Evolutionary conservation across 2,329 filamentous ascomycete genomes (phyloP), one percentile per base, ranked within the genome.

Genomic region (Clonostachys rosea): DNA sequence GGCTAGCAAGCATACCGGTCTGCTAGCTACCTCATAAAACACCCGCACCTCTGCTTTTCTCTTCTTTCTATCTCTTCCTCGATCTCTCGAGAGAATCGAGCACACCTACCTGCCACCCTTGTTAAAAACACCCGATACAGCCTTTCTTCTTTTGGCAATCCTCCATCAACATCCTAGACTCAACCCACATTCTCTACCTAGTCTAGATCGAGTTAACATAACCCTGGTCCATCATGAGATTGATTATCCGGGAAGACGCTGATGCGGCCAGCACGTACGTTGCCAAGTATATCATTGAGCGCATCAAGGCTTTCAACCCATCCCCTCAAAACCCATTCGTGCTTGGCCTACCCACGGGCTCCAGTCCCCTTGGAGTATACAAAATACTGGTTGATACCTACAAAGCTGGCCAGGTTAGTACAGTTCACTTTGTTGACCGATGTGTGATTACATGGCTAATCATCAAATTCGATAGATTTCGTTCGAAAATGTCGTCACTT

Each of bases 401-500:
- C 73, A 87, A 87, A 68, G 76, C 79, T 54, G 84, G 84, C 59
- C 69, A 76, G 59, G 74, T 77, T 63, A 50, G 68, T 52, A 12
- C 14, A 13, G n/a, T 18, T 18, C 11, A 44, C 18, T 67, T 49
- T 59, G 12, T 45, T 14, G 9, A 16, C 41, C 16, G 12, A 11
- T 20, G 14, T 33, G 9, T 42, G n/a, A 11, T 33, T 7, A 16
- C 14, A 10, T 24, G 9, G 24, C 24, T 30, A 30, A 30, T 30
- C 24, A 30, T 30, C 9, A 30, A 30, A 30, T 30, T 10, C 4
- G 9, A 18, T 63, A 89, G 61, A 84, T 95, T 59, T 92, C 89
- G 2, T 95, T 95, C 64, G 84, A 86, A 60, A 81, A 95, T 85
- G 88, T 95, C 59, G 80, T 94, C 61, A 95, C 89, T 24, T 95